phyloP scores from a whole-genome alignment of 2,329 filamentous ascomycete species.

The Gaeumannomyces sp. region DNA sequence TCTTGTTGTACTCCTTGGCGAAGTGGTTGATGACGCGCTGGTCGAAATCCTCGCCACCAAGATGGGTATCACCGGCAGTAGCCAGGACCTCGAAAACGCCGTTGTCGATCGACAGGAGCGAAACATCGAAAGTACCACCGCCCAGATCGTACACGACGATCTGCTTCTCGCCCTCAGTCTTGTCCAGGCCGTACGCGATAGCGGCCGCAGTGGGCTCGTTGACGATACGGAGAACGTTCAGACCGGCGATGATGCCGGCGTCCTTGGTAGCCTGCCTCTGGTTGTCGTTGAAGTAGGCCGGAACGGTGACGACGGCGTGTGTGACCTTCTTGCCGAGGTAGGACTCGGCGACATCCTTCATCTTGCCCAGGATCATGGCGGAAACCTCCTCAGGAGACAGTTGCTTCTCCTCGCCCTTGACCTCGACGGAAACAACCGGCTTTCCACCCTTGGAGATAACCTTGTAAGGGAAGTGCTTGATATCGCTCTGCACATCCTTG shows the following conservation, averaged over 20 bases:
- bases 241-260: conserved; percentile 82
- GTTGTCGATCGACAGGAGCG: conserved; percentile 82
- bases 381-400: conserved; percentile 59
- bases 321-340: conserved; percentile 78
- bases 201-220: conserved; percentile 95
- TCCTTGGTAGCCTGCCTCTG: conserved; percentile 97
- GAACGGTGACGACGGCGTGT: conserved; percentile 87
- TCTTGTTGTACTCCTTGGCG: conserved; percentile 98
- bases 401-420: conserved; percentile 45
- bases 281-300: conserved; percentile 98
- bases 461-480: conserved; percentile 99
- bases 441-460: conserved; percentile 85
- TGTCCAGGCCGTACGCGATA: conserved; percentile 89
- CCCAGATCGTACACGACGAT: conserved; percentile 92
- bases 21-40: conserved; percentile 96
- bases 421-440: conserved; percentile 72
- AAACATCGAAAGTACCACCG: conserved; percentile 93
- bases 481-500: conserved; percentile 83
- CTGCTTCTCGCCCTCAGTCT: conserved; percentile 76
- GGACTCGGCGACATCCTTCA: conserved; percentile 62
- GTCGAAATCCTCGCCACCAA: conserved; percentile 98
- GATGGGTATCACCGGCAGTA: conserved; percentile 93
- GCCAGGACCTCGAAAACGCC: conserved; percentile 93
- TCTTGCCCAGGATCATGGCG: conserved; percentile 56
- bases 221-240: conserved; percentile 92